Evolutionary conservation across 1,284 basidiomycete species (phyloP).

Genomic region (Polyporus tsugae): DNA sequence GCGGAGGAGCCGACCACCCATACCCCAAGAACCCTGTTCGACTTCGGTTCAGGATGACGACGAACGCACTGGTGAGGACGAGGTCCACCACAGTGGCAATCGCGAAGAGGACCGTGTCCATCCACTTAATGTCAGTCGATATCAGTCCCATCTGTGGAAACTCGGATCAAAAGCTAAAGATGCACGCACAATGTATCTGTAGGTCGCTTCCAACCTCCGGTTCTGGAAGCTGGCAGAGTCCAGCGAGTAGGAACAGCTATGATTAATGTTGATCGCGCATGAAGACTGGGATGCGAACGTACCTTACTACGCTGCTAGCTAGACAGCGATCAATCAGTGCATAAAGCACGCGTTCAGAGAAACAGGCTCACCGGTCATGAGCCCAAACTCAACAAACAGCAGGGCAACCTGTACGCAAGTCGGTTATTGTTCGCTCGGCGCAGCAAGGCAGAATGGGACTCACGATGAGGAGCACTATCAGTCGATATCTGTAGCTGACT

Average conservation of each 20-base stretch:
- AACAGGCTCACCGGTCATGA: constrained; percentile 1
- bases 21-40: constrained; percentile 2
- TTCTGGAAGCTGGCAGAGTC: too few species aligned
- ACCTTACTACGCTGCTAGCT: not conserved
- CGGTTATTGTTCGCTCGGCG: not conserved
- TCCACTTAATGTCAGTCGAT: too few species aligned
- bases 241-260: too few species aligned
- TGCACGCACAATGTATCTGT: too few species aligned
- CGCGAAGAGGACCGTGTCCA: not conserved
- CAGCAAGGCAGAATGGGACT: too few species aligned
- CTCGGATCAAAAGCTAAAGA: too few species aligned
- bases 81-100: not conserved
- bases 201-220: too few species aligned
- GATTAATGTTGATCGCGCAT: too few species aligned
- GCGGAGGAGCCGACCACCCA: not conserved
- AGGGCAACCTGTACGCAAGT: not conserved
- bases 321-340: too few species aligned
- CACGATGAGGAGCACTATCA: not conserved
- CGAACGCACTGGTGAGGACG: constrained; percentile 1
- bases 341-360: not conserved
- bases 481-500: not conserved
- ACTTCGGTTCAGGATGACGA: not conserved
- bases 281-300: too few species aligned
- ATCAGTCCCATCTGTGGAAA: too few species aligned
- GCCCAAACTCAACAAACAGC: not conserved